Conservation (phyloP, 2,329 filamentous ascomycete species). For the Elsinoe perseae region DNA sequence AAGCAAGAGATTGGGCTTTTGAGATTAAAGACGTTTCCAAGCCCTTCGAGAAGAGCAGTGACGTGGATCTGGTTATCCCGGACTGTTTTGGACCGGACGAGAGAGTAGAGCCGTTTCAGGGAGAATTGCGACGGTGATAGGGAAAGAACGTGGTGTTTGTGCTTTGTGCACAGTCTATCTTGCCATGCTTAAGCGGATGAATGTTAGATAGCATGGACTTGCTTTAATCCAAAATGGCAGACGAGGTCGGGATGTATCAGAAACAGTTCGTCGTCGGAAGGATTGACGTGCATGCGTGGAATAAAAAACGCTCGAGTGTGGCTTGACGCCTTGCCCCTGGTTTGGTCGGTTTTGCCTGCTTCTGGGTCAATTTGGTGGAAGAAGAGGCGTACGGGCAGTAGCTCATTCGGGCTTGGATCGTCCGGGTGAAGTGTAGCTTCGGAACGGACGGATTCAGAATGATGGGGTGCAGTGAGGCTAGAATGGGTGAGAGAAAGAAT, state of each 20-base stretch:
- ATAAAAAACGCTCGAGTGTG: neutral
- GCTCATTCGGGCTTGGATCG: constrained; percentile 2
- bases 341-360: neutral
- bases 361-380: neutral
- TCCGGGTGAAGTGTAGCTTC: neutral
- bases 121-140: neutral
- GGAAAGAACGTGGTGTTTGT: neutral
- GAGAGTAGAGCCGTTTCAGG: constrained; percentile 3
- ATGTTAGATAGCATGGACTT: neutral
- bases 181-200: neutral
- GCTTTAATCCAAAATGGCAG: neutral
- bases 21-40: constrained; percentile 41
- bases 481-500: neutral
- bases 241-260: neutral
- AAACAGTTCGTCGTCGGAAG: neutral
- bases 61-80: neutral
- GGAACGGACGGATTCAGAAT: constrained; percentile 11
- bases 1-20: constrained; percentile 81
- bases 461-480: constrained; percentile 5
- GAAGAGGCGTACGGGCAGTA: neutral
- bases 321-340: constrained; percentile 5
- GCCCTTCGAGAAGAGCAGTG: neutral
- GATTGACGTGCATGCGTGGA: neutral
- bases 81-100: neutral
- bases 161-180: neutral